Percentiles rank a stretch among this genome's conserved stretches.
Evolutionary conservation across 2,329 filamentous ascomycete genomes (phyloP).

Genomic region (Chalaropsis ovoidea): DNA sequence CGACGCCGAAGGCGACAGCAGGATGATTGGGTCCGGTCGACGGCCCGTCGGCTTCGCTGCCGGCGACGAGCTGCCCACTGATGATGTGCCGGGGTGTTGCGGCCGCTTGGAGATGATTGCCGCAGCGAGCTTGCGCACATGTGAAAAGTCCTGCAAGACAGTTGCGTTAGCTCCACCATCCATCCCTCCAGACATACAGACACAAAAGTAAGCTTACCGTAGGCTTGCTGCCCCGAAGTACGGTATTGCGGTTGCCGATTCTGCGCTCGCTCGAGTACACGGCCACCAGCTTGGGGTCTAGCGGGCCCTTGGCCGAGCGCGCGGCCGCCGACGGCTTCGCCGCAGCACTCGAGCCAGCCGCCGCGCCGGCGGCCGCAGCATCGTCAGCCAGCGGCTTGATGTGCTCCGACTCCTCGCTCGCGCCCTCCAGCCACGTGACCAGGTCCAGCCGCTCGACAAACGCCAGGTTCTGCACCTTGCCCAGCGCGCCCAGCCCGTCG

Average conservation of each 20-base stretch:
- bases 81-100: slow-evolving; percentile 32
- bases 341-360: slow-evolving; percentile 35
- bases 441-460: slow-evolving; percentile 89
- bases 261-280: slow-evolving; percentile 87
- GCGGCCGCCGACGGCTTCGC: slow-evolving; percentile 32
- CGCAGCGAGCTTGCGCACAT: slow-evolving; percentile 76
- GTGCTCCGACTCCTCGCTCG: slow-evolving; percentile 81
- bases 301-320: slow-evolving; percentile 51
- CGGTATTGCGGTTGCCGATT: slow-evolving; percentile 85
- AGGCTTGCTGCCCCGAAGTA: slow-evolving; percentile 76
- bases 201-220: slow-evolving; percentile 50
- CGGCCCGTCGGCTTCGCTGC: slow-evolving; percentile 40
- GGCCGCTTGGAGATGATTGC: slow-evolving; percentile 60
- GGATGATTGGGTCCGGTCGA: slow-evolving; percentile 75
- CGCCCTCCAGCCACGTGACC: slow-evolving; percentile 86
- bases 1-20: slow-evolving; percentile 90
- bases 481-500: slow-evolving; percentile 56
- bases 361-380: slow-evolving; percentile 33
- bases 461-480: slow-evolving; percentile 71
- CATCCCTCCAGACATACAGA: neutral
- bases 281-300: slow-evolving; percentile 72
- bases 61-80: slow-evolving; percentile 33
- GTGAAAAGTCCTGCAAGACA: slow-evolving; percentile 71
- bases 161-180: neutral
- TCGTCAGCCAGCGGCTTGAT: slow-evolving; percentile 74